Evolutionary conservation across 2,329 filamentous ascomycete species (phyloP), one percentile per base, ranked within the genome.

Genomic region (Colletotrichum sp.): DNA sequence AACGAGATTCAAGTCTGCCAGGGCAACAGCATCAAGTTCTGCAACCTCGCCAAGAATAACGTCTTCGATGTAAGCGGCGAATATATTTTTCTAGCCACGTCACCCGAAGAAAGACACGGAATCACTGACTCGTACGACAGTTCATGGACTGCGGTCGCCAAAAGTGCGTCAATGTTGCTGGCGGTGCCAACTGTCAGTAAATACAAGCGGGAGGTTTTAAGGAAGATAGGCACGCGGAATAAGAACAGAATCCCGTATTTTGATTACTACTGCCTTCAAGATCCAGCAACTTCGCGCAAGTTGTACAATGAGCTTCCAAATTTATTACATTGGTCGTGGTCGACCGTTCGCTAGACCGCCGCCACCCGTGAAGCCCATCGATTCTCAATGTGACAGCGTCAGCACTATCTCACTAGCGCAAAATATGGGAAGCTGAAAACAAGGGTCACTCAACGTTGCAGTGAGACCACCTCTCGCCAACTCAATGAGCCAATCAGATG

Each of bases 21-120:
- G 16, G 70, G 70, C 62, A 72, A 72, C 34, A 44, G 21, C 10
- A 69, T 72, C 26, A 68, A 68, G 34, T 52, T 72, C 64, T 72
- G 64, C 34, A 72, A 72, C 26, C 26, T 72, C 2, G 70, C 64
- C 13, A 69, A 26, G 21, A 62, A 72, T 13, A 69, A 72, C 12
- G 36, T 72, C 4, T 69, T 72, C 16, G 64, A 72, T 52, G 70
- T 62, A 16, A 69, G 70, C 30, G 18, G 15, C 44, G 18, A n/a
- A 69, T 4, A 26, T 16, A 2, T 2, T 1, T 7, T 6, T 3
- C 16, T 34, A 12, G 8, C 26, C 16, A 30, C 24, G 13, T 26
- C 32, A 69, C 0, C 7, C 8, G 7, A 2, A 1, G 10, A 28
- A 2, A 26, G 7, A 0, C 0, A n/a, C 18, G 8, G 13, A 16